Evolutionary conservation across 2,329 filamentous ascomycete genomes (phyloP).

Genomic region (Zopfia rhizophila): DNA sequence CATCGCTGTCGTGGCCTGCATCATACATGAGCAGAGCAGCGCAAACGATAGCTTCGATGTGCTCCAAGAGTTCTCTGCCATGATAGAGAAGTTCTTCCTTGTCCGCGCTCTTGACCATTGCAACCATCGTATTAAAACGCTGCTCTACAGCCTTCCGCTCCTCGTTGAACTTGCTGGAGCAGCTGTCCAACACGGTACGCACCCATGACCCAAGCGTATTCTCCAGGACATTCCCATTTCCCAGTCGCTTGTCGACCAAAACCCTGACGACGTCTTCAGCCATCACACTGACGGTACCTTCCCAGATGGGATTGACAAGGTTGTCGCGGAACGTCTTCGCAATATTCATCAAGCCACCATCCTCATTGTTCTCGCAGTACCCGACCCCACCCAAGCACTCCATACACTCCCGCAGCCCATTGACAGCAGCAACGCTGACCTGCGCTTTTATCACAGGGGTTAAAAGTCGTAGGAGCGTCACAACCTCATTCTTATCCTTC

Average conservation of each 20-base stretch:
- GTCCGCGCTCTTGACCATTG: conserved; percentile 11
- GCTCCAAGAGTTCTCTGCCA: conserved; percentile 36
- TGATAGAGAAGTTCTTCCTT: conserved; percentile 38
- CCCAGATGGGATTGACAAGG: conserved; percentile 73
- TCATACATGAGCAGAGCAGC: conserved; percentile 52
- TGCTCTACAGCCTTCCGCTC: conserved; percentile 23
- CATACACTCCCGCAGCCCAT: conserved; percentile 67
- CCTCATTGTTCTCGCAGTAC: conserved; percentile 71
- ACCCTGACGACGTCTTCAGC: conserved; percentile 63
- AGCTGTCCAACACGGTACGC: conserved; percentile 17
- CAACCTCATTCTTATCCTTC: conserved; percentile 22
- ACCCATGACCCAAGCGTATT: conserved; percentile 36
- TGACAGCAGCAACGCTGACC: conserved; percentile 46
- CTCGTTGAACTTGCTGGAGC: conserved; percentile 10
- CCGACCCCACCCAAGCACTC: conserved; percentile 74
- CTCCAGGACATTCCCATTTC: conserved; percentile 31
- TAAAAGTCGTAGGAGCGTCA: conserved; percentile 33
- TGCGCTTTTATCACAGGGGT: conserved; percentile 39
- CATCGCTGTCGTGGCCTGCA: conserved; percentile 45
- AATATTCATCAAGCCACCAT: conserved; percentile 68
- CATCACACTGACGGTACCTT: conserved; percentile 78
- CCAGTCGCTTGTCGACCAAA: conserved; percentile 46
- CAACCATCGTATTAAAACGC: conserved; percentile 19
- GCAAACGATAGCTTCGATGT: conserved; percentile 49
- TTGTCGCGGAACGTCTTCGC: conserved; percentile 73